A percentile compares a stretch with the other conserved stretches of the same genome.
These are phyloP conservation scores for Phaffomyces opuntiae DNA, from an alignment of 805 yeast genomes.

Conservation along the genomic window DNA sequence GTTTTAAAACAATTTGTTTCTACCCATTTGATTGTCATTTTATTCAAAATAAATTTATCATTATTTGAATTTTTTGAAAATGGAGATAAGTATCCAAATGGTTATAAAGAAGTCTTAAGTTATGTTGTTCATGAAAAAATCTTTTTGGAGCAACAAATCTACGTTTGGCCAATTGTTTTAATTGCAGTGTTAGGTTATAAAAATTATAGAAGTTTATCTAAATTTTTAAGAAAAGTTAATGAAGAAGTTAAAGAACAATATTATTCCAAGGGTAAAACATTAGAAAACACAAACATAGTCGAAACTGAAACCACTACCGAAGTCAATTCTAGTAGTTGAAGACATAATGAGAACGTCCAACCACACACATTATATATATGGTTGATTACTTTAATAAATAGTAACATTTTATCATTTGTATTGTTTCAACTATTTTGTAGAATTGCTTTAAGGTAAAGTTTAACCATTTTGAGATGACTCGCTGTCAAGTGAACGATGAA, in stretches of 20 bases:
- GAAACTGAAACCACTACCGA: not conserved
- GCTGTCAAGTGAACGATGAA: too few relatives aligned
- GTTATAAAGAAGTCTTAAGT: slow-evolving; percentile 12
- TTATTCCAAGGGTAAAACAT: slow-evolving; percentile 50
- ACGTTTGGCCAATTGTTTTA: slow-evolving; percentile 20
- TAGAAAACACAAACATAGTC: slow-evolving; percentile 26
- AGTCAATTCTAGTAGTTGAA: too few relatives aligned
- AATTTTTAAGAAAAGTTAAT: slow-evolving; percentile 21
- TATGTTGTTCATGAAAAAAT: slow-evolving; percentile 5
- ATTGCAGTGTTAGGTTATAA: not conserved
- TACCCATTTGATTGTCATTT: slow-evolving; percentile 6
- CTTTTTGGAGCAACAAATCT: slow-evolving; percentile 1
- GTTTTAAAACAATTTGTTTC: slow-evolving; percentile 1
- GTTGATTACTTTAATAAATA: too few relatives aligned
- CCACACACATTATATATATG: too few relatives aligned
- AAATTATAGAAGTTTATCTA: not conserved
- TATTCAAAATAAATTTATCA: slow-evolving; percentile 12
- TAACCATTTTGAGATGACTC: too few relatives aligned
- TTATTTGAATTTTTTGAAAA: slow-evolving; percentile 15
- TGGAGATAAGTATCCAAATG: slow-evolving; percentile 10
- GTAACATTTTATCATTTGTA: too few relatives aligned
- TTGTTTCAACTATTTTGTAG: too few relatives aligned
- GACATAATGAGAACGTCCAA: too few relatives aligned
- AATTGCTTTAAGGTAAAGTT: too few relatives aligned
- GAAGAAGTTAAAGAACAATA: slow-evolving; percentile 50